Evolutionary conservation across 2,329 filamentous ascomycete species (phyloP).

Genomic region (Dothistroma pini): DNA sequence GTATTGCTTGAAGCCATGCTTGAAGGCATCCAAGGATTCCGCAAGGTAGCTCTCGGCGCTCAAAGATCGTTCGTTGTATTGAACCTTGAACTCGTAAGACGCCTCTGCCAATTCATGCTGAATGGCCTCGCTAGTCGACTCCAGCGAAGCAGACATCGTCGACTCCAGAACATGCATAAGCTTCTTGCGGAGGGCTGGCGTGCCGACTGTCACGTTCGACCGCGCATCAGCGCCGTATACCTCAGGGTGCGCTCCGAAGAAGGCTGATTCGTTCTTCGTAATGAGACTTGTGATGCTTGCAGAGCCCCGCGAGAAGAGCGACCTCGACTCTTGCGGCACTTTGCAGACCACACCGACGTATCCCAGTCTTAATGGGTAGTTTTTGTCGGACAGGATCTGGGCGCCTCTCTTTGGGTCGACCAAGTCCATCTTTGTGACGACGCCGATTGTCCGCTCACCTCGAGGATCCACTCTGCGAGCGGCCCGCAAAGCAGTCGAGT

Average conservation of each 20-base stretch:
- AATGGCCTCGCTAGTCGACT: conserved; percentile 86
- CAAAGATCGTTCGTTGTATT: conserved; percentile 94
- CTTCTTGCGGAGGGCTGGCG: conserved; percentile 83
- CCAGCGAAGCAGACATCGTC: conserved; percentile 91
- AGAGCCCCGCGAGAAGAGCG: conserved; percentile 79
- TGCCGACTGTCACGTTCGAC: conserved; percentile 65
- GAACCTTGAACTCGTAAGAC: conserved; percentile 98
- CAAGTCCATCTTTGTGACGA: conserved; percentile 99
- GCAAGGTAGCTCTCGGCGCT: conserved; percentile 96
- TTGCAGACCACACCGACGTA: conserved; percentile 95
- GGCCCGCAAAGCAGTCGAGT: conserved; percentile 86
- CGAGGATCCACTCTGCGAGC: conserved; percentile 89
- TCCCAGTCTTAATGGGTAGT: conserved; percentile 90
- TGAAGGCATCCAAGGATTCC: conserved; percentile 92
- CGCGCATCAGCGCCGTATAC: conserved; percentile 73
- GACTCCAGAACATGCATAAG: conserved; percentile 96
- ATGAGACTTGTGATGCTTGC: conserved; percentile 78
- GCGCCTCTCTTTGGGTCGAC: conserved; percentile 79
- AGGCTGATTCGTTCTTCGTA: conserved; percentile 80
- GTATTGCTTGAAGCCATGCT: conserved; percentile 95
- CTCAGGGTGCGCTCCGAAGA: conserved; percentile 76
- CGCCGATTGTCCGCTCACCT: conserved; percentile 93
- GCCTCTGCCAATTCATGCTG: conserved; percentile 94
- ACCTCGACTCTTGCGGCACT: conserved; percentile 60
- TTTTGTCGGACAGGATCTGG: conserved; percentile 76